These are phyloP conservation scores for Lasiodiplodia theobromae DNA, from an alignment of 2,329 filamentous ascomycete species.

Conservation along the genomic window DNA sequence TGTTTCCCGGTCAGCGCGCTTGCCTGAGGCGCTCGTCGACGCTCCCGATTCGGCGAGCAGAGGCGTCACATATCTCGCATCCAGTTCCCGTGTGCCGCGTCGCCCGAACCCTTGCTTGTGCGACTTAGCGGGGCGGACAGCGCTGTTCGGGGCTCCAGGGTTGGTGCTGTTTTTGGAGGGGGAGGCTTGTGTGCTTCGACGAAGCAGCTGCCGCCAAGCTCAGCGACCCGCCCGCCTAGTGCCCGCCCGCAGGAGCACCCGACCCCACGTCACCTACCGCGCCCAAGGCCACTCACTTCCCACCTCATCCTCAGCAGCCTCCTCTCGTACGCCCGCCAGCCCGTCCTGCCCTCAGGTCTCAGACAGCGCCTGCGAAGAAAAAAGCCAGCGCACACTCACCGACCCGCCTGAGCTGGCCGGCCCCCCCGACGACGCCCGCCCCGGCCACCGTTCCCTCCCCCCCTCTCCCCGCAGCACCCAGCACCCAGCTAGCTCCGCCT, in stretches of 20 bases:
- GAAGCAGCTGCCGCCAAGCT: slow-evolving; percentile 6
- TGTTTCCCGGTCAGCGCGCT: slow-evolving; percentile 26
- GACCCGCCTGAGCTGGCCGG: not conserved
- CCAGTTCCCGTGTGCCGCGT: slow-evolving; percentile 31
- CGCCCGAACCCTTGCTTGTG: slow-evolving; percentile 45
- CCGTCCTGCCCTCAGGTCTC: slow-evolving; percentile 16
- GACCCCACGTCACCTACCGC: slow-evolving; percentile 25
- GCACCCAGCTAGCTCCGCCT: not conserved
- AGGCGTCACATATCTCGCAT: slow-evolving; percentile 25
- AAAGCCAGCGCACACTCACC: slow-evolving; percentile 22
- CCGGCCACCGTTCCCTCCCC: not conserved
- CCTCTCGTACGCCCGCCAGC: slow-evolving; percentile 25
- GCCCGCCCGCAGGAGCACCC: slow-evolving; percentile 19
- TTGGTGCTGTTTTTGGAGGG: slow-evolving; percentile 17
- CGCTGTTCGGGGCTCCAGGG: not conserved
- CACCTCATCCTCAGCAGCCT: slow-evolving; percentile 13
- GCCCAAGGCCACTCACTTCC: slow-evolving; percentile 10
- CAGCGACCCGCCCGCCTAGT: slow-evolving; percentile 20
- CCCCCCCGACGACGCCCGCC: slow-evolving; percentile 1
- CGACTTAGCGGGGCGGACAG: slow-evolving; percentile 32
- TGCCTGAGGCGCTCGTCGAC: not conserved
- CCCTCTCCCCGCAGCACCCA: slow-evolving; percentile 6
- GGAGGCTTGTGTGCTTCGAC: not conserved
- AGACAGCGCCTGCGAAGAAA: slow-evolving; percentile 25
- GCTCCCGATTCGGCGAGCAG: slow-evolving; percentile 6